Conservation (phyloP, 768 basidiomycete genomes). For the Kwoniella botswanensis region DNA sequence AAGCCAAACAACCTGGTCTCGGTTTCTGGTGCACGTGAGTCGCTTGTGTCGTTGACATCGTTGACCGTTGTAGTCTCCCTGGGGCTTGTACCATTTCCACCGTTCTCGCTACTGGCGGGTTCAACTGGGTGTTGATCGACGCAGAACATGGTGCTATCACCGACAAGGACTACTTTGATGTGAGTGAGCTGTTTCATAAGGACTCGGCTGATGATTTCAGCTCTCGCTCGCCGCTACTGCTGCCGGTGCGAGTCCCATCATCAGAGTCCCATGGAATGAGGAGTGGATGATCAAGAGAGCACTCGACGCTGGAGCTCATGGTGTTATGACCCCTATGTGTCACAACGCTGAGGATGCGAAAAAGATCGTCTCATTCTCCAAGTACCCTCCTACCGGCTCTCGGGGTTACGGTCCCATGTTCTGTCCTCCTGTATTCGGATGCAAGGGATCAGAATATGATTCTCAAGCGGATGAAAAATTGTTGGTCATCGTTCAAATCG, state of each 20-base stretch:
- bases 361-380: slow-evolving; percentile 51
- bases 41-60: neutral
- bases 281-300: slow-evolving; percentile 58
- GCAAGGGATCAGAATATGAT: slow-evolving; percentile 50
- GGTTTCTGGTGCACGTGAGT: slow-evolving; percentile 54
- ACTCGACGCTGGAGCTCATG: slow-evolving; percentile 58
- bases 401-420: slow-evolving; percentile 58
- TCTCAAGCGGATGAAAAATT: slow-evolving; percentile 48
- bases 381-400: slow-evolving; percentile 57
- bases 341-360: slow-evolving; percentile 54
- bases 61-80: slow-evolving; percentile 19
- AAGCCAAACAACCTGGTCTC: slow-evolving; percentile 37
- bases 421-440: slow-evolving; percentile 51
- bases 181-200: slow-evolving; percentile 18
- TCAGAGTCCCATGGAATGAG: slow-evolving; percentile 56
- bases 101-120: slow-evolving; percentile 41
- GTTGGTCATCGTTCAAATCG: slow-evolving; percentile 58
- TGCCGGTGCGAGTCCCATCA: slow-evolving; percentile 54
- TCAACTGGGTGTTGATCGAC: slow-evolving; percentile 49
- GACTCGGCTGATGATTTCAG: slow-evolving; percentile 18
- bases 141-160: slow-evolving; percentile 51
- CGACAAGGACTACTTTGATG: slow-evolving; percentile 45
- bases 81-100: slow-evolving; percentile 31
- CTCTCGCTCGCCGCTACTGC: slow-evolving; percentile 47
- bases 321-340: slow-evolving; percentile 58